Evolutionary conservation across 1,284 basidiomycete species (phyloP).

Genomic region (Tylopilus orsonianus): DNA sequence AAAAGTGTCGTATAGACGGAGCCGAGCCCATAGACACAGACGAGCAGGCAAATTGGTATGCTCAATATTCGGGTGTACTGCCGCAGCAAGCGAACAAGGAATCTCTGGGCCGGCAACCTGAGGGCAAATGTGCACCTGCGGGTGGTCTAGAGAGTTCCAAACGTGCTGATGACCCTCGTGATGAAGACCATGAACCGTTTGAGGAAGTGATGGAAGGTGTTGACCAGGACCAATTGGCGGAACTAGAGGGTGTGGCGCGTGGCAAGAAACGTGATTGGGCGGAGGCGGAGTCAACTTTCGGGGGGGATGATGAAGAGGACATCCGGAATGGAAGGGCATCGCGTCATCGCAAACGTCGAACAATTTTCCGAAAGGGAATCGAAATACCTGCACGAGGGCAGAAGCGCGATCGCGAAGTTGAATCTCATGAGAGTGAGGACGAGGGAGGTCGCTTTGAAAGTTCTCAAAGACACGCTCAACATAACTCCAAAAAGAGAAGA

Average conservation of each 20-base stretch:
- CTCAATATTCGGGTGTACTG: slow-evolving; percentile 23
- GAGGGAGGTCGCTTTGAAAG: slow-evolving; percentile 19
- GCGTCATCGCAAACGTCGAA: slow-evolving; percentile 47
- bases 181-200: slow-evolving; percentile 33
- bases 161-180: slow-evolving; percentile 44
- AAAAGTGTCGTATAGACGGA: slow-evolving; percentile 52
- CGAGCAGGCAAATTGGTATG: slow-evolving; percentile 45
- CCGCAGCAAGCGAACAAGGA: slow-evolving; percentile 50
- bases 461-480: slow-evolving; percentile 24
- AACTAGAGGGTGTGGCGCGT: slow-evolving; percentile 39
- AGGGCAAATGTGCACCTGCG: slow-evolving; percentile 36
- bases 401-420: slow-evolving; percentile 62
- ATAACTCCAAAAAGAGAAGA: slow-evolving; percentile 38
- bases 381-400: slow-evolving; percentile 49
- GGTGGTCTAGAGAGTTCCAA: slow-evolving; percentile 44
- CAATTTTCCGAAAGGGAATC: slow-evolving; percentile 48
- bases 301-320: slow-evolving; percentile 57
- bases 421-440: slow-evolving; percentile 47
- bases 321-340: slow-evolving; percentile 37
- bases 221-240: slow-evolving; percentile 42
- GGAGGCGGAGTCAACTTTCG: slow-evolving; percentile 70
- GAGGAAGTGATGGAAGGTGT: slow-evolving; percentile 35
- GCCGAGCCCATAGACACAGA: slow-evolving; percentile 47
- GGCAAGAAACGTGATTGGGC: slow-evolving; percentile 75
- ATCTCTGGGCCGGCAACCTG: slow-evolving; percentile 41